Conservation (phyloP, 2,329 filamentous ascomycete species). For the Chrysoporthe cubensis region DNA sequence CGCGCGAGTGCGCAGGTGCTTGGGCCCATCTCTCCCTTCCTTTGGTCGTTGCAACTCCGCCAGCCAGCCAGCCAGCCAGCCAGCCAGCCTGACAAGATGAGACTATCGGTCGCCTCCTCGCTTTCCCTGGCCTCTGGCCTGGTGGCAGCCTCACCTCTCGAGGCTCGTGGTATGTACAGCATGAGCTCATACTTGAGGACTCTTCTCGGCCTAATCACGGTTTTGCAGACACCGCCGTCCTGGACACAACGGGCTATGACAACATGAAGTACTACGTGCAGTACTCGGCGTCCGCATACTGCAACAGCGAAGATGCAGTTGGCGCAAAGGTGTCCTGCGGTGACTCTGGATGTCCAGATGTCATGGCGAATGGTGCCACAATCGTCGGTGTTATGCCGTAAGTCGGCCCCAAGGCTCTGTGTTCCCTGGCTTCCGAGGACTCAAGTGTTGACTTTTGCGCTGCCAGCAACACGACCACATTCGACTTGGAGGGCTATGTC, state of each 20-base stretch:
- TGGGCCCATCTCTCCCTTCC: background rate
- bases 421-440: background rate
- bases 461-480: conserved; percentile 29
- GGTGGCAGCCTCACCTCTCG: conserved; percentile 21
- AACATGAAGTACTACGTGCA: conserved; percentile 54
- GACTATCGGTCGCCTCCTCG: conserved; percentile 19
- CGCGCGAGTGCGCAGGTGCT: conserved; percentile 8
- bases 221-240: conserved; percentile 25
- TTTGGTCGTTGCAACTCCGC: background rate
- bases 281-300: conserved; percentile 57
- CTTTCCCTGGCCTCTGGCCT: conserved; percentile 19
- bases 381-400: conserved; percentile 49
- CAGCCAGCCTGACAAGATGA: conserved; percentile 22
- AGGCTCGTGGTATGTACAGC: conserved; percentile 22
- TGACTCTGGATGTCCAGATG: conserved; percentile 47
- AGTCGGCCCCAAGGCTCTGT: conserved; percentile 21
- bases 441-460: background rate
- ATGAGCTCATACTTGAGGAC: background rate
- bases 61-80: conserved; percentile 1
- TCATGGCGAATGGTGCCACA: conserved; percentile 48
- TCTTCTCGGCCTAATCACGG: background rate
- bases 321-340: conserved; percentile 49
- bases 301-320: conserved; percentile 49
- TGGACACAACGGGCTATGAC: conserved; percentile 40
- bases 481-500: conserved; percentile 53